Conservation (phyloP, 805 yeast genomes). For the Candida michaelii region DNA sequence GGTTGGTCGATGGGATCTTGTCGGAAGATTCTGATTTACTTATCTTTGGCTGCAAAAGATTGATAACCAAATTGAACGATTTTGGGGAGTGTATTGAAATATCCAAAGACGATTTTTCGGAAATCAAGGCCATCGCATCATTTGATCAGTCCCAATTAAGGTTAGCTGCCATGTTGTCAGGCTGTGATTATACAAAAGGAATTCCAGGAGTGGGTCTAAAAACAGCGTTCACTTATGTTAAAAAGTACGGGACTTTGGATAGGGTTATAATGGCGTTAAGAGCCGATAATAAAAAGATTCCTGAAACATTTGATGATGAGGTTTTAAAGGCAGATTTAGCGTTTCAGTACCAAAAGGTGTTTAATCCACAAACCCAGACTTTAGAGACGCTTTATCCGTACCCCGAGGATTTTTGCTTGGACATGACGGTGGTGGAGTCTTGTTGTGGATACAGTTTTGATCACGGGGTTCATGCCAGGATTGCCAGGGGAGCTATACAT, state of each 20-base stretch:
- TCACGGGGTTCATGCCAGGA: constrained; percentile 44
- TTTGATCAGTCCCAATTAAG: constrained; percentile 61
- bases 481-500: constrained; percentile 66
- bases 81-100: constrained; percentile 74
- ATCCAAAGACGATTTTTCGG: constrained; percentile 50
- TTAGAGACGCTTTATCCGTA: constrained; percentile 62
- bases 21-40: constrained; percentile 94
- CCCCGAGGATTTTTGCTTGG: constrained; percentile 42
- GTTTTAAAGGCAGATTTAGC: constrained; percentile 70
- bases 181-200: constrained; percentile 95
- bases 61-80: constrained; percentile 82
- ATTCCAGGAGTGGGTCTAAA: constrained; percentile 77
- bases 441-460: constrained; percentile 50
- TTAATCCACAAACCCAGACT: constrained; percentile 53
- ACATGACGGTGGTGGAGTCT: constrained; percentile 39
- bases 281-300: constrained; percentile 62
- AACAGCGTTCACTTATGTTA: constrained; percentile 66
- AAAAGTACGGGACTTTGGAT: constrained; percentile 50
- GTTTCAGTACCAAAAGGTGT: constrained; percentile 83
- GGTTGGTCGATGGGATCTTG: constrained; percentile 78
- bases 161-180: constrained; percentile 82
- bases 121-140: constrained; percentile 49
- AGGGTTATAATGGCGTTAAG: constrained; percentile 55
- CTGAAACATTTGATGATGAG: constrained; percentile 58
- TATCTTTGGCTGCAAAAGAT: constrained; percentile 75